phyloP scores from a whole-genome alignment of 768 basidiomycete genomes.

The Suillus alpinus region DNA sequence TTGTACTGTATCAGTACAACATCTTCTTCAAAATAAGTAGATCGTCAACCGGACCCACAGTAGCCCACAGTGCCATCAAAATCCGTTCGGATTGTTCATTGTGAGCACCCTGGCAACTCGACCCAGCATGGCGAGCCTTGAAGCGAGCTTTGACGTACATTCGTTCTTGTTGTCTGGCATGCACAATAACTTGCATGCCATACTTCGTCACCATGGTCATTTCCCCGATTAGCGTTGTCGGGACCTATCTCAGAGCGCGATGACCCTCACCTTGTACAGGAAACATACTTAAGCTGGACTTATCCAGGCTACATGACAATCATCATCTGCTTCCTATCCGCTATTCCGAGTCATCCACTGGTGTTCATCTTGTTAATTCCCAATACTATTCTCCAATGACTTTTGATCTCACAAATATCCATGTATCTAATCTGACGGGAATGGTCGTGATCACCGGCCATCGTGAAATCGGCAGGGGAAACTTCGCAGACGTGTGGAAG shows the following conservation, averaged over 20 bases:
- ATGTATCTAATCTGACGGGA: background rate
- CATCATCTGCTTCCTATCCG: background rate
- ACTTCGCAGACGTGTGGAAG: slow-evolving; percentile 1
- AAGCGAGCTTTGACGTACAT: background rate
- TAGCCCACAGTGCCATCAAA: background rate
- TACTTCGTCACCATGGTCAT: background rate
- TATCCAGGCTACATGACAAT: background rate
- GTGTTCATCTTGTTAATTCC: background rate
- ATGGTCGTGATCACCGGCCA: background rate
- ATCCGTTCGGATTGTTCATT: background rate
- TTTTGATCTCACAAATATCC: background rate
- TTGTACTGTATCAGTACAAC: background rate
- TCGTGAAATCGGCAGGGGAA: background rate
- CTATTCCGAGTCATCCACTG: background rate
- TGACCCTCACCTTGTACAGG: background rate
- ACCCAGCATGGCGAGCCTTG: background rate
- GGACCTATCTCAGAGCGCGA: background rate
- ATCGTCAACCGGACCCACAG: background rate
- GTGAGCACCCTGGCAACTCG: background rate
- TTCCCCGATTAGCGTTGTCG: too few relatives aligned
- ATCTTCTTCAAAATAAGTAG: background rate
- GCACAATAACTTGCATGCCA: background rate
- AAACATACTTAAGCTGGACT: background rate
- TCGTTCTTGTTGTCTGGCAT: background rate
- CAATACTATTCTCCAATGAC: background rate